phyloP scores from a whole-genome alignment of 2,329 filamentous ascomycete species.

The Trichoderma afroharzianum region DNA sequence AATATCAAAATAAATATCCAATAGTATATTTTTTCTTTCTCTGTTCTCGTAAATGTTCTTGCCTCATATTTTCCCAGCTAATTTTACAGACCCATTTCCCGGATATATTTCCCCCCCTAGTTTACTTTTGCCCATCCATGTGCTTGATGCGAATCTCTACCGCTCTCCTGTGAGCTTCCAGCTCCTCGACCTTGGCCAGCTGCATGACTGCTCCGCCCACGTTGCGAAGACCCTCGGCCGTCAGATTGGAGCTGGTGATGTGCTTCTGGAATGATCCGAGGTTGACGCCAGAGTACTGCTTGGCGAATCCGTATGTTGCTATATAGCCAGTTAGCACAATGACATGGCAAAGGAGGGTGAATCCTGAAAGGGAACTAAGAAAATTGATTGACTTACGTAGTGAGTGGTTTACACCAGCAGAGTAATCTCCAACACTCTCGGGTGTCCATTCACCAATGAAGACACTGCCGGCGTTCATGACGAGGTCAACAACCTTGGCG shows the following conservation, averaged over 20 bases:
- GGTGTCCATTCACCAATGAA: slow-evolving; percentile 97
- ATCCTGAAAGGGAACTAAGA: not conserved
- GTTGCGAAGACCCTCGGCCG: slow-evolving; percentile 76
- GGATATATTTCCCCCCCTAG: not conserved
- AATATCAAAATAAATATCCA: not conserved
- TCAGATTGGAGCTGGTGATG: slow-evolving; percentile 92
- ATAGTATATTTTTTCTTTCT: not conserved
- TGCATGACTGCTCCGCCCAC: slow-evolving; percentile 91
- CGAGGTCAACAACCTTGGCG: slow-evolving; percentile 67
- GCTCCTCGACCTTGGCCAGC: slow-evolving; percentile 86
- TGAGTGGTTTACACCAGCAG: slow-evolving; percentile 95
- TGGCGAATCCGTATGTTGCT: slow-evolving; percentile 97
- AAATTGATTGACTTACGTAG: slow-evolving; percentile 65
- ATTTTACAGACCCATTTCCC: slow-evolving; percentile 1
- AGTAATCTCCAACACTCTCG: slow-evolving; percentile 97
- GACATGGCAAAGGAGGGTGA: not conserved
- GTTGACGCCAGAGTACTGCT: slow-evolving; percentile 98
- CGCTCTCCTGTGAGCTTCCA: slow-evolving; percentile 89
- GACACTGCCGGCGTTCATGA: slow-evolving; percentile 92
- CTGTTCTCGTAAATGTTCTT: not conserved
- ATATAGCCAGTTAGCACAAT: slow-evolving; percentile 20
- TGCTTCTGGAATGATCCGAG: slow-evolving; percentile 95
- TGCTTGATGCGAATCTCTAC: slow-evolving; percentile 74
- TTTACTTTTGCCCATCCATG: slow-evolving; percentile 36
- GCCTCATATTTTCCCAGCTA: not conserved